Base-by-base conservation (phyloP, 1,139 yeast genomes). In the Dujonia santamariae region DNA sequence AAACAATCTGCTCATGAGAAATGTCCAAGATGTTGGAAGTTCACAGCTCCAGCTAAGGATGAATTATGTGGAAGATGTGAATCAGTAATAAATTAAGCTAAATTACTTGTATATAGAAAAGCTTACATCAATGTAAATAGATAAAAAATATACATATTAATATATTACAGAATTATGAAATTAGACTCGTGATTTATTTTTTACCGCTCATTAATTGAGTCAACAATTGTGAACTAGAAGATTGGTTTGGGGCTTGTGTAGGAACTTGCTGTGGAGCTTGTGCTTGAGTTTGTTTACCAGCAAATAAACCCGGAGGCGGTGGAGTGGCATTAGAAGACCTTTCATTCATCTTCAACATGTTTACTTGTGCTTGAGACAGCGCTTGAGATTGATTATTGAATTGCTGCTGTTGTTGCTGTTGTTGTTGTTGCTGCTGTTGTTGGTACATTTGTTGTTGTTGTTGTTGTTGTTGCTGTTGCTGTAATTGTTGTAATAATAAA, bases 1-100 rank as follows among this genome's bases (percentile, higher is more conserved):
- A 54, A 61, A 7, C 69, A 67, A 4, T 73, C 87, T 0, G 43
- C 58, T 0, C 52, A 61, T 4, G 59, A 61, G 35, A 87, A 87
- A 50, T 92, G 98, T 54, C 95, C 96, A 2, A 72, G 98, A 51
- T 92, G 98, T 57, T 92, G 98, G 98, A 86, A 86, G 50, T 80
- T 62, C 50, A 75, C 75, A 12, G 67, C 95, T 0, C 55, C 54
- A 0, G 49, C 44, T 1, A 78, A 71, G 30, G 78, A 76, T 12
- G 52, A 53, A 2, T 63, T 90, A 21, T 92, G 98, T 54, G 39
- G 40, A 0, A 75, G 94, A 46, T 90, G 97, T 60, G 76, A 72
- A 7, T 35, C 43, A 0, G 70, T 62, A 14, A 51, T 52, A 18
- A 34, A 8, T 17, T 8, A 11, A 18, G 4, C 14, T 11, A 9